These are phyloP conservation scores for Phytophthora podocarpi DNA, from an alignment of 352 stramenopile genomes.

Conservation along the genomic window DNA sequence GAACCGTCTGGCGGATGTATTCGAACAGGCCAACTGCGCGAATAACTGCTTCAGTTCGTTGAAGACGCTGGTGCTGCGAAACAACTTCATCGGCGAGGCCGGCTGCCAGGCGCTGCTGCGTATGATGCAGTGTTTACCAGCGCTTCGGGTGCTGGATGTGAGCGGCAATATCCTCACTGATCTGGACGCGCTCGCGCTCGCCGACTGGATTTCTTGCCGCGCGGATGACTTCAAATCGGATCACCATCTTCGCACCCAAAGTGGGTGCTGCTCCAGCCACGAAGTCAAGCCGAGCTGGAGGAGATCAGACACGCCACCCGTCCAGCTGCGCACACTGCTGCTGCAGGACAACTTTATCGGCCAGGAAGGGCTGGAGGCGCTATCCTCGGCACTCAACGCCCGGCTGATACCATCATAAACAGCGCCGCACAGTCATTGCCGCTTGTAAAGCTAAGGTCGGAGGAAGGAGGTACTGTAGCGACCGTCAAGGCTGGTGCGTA, in stretches of 20 bases:
- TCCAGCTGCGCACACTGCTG: constrained; percentile 30
- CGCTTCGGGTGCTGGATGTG: constrained; percentile 43
- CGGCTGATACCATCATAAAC: constrained; percentile 15
- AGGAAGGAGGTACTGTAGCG: too few species aligned
- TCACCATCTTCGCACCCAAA: neutral
- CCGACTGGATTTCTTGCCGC: constrained; percentile 21
- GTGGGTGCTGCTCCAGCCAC: neutral
- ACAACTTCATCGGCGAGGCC: constrained; percentile 67
- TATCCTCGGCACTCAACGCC: constrained; percentile 28
- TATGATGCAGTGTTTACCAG: constrained; percentile 27
- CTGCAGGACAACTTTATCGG: constrained; percentile 46
- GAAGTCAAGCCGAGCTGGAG: neutral
- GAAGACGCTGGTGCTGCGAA: constrained; percentile 45
- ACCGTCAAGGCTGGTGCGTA: too few species aligned
- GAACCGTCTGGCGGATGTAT: constrained; percentile 37
- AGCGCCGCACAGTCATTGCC: too few species aligned
- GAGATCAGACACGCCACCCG: neutral
- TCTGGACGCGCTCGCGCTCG: constrained; percentile 41
- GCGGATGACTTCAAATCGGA: constrained; percentile 1
- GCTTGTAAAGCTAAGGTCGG: neutral
- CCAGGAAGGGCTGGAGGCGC: constrained; percentile 24
- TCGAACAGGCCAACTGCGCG: constrained; percentile 19
- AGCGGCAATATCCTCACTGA: constrained; percentile 68
- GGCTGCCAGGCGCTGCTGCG: constrained; percentile 41
- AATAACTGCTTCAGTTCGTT: constrained; percentile 42